Percentiles rank a stretch among this genome's conserved stretches.
These are phyloP conservation scores for Houttuynia cordata DNA, from an alignment of 164 flowering plant genomes.

Conservation along the genomic window DNA sequence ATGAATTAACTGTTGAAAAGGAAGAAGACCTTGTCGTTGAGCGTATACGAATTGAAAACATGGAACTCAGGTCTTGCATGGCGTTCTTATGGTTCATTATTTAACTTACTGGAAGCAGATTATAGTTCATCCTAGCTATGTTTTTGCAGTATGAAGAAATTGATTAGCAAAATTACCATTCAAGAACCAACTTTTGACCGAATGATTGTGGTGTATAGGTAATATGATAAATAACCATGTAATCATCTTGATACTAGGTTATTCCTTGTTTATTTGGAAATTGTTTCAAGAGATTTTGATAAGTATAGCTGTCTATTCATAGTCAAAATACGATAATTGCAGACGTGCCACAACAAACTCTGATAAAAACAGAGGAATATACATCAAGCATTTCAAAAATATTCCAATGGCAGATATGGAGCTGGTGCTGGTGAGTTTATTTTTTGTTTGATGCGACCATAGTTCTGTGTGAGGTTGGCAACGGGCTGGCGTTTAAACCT, in stretches of 20 bases:
- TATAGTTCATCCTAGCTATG: not conserved
- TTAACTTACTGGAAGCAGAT: not conserved
- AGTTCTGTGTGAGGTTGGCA: not conserved
- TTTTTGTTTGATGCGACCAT: not conserved
- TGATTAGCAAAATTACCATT: conserved; percentile 60
- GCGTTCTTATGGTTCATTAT: not conserved
- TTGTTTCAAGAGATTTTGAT: too few species aligned
- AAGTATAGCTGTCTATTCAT: too few species aligned
- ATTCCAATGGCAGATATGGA: conserved; percentile 99
- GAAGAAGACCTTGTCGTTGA: conserved; percentile 52
- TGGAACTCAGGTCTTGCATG: conserved; percentile 57
- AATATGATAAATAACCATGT: not conserved
- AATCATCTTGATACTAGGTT: not conserved
- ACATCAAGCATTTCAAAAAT: conserved; percentile 83
- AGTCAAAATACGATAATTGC: conserved; percentile 1
- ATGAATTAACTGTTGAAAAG: conserved; percentile 39
- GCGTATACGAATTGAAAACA: conserved; percentile 72
- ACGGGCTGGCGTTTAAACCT: conserved; percentile 3
- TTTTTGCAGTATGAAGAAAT: conserved; percentile 35
- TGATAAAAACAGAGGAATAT: conserved; percentile 56
- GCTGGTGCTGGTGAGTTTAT: conserved; percentile 68
- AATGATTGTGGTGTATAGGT: conserved; percentile 94
- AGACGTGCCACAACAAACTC: conserved; percentile 53
- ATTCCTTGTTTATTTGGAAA: too few species aligned
- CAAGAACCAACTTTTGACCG: conserved; percentile 97